phyloP scores from a whole-genome alignment of 768 basidiomycete species.

The Lactarius tabidus region DNA sequence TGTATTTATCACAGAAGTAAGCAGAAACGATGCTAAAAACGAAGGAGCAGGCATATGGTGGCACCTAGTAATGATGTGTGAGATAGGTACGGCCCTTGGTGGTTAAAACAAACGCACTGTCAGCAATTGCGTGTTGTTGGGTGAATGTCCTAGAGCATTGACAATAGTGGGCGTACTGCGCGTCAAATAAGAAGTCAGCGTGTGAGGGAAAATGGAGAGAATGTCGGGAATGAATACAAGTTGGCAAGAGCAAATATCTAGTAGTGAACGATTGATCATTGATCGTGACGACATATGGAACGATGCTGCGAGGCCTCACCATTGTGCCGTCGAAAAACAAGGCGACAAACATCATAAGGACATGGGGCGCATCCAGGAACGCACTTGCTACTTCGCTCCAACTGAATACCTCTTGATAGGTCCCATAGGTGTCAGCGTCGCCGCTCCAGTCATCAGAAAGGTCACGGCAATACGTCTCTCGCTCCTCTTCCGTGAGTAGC shows the following conservation, averaged over 20 bases:
- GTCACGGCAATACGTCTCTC: constrained; percentile 35
- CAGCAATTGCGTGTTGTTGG: constrained; percentile 31
- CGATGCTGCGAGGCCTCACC: background rate
- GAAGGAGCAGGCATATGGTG: constrained; percentile 20
- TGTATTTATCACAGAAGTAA: constrained; percentile 12
- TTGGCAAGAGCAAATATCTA: constrained; percentile 27
- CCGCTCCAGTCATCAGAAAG: constrained; percentile 31
- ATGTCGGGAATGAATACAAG: constrained; percentile 22
- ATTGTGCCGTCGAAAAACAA: constrained; percentile 52
- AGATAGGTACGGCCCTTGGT: background rate
- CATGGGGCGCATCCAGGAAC: constrained; percentile 46
- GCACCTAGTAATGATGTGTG: constrained; percentile 30
- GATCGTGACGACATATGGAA: background rate
- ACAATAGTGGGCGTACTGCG: constrained; percentile 31
- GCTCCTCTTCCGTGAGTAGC: constrained; percentile 51
- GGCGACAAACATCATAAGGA: constrained; percentile 46
- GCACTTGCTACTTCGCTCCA: constrained; percentile 53
- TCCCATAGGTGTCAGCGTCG: constrained; percentile 38
- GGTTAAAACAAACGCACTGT: constrained; percentile 12
- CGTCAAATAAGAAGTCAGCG: constrained; percentile 3
- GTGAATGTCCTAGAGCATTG: constrained; percentile 30
- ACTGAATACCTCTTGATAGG: constrained; percentile 44
- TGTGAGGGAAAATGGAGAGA: background rate
- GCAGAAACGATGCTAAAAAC: constrained; percentile 9
- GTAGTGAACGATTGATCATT: background rate